Conservation (phyloP, 768 basidiomycete species). For the Crucibulum laeve region DNA sequence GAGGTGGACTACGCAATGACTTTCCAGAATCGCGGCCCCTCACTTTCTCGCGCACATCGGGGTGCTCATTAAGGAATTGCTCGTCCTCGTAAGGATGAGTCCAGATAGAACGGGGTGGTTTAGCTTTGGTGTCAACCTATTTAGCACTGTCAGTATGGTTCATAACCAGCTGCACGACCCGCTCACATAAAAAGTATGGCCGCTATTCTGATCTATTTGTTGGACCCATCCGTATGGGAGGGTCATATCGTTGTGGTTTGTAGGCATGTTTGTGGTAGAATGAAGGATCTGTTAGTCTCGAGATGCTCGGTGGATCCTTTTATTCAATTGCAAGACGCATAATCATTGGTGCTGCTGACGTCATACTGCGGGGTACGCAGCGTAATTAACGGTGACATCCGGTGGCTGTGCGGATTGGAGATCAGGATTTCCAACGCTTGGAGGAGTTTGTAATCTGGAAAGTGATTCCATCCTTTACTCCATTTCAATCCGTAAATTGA, state of each 20-base stretch:
- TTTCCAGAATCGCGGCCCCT: slow-evolving; percentile 2
- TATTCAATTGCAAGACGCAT: neutral
- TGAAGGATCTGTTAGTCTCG: neutral
- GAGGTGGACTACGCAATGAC: slow-evolving; percentile 2
- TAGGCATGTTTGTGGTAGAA: slow-evolving; percentile 10
- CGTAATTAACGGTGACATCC: too few relatives aligned
- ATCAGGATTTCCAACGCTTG: too few relatives aligned
- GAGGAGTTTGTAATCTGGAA: too few relatives aligned
- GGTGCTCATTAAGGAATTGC: slow-evolving; percentile 53
- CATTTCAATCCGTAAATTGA: too few relatives aligned
- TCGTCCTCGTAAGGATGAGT: slow-evolving; percentile 70
- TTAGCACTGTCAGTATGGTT: neutral
- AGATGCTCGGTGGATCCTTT: neutral
- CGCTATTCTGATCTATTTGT: slow-evolving; percentile 35
- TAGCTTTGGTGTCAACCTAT: slow-evolving; percentile 60
- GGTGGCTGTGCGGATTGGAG: too few relatives aligned
- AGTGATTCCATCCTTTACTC: too few relatives aligned
- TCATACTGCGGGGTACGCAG: too few relatives aligned
- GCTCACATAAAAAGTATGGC: slow-evolving; percentile 48
- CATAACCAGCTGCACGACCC: neutral
- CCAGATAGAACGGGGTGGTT: slow-evolving; percentile 68
- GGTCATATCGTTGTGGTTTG: slow-evolving; percentile 19
- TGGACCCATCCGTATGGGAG: slow-evolving; percentile 58
- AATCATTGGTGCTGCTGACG: too few relatives aligned
- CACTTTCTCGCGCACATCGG: slow-evolving; percentile 37